Percentiles rank a stretch among this genome's conserved stretches.
Evolutionary conservation across 371 early-diverging fungal genomes (phyloP).

Genomic region (Rhizopus arrhizus): DNA sequence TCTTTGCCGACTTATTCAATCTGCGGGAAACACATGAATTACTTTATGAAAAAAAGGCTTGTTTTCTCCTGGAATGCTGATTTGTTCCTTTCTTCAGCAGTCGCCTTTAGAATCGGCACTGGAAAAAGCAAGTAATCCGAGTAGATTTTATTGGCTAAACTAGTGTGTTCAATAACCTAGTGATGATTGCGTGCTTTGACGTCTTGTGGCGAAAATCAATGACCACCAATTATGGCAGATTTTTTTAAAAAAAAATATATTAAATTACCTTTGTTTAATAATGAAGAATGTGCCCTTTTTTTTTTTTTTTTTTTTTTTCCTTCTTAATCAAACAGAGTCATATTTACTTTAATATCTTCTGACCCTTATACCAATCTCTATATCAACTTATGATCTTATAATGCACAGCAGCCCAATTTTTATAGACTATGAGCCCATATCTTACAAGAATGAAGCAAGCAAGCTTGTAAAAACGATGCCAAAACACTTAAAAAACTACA

Average conservation of each 20-base stretch:
- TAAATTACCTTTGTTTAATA: neutral
- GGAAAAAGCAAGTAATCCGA: too few relatives aligned
- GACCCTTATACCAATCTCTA: neutral
- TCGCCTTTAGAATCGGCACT: neutral
- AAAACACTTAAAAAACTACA: slow-evolving; percentile 14
- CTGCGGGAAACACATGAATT: too few relatives aligned
- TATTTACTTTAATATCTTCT: neutral
- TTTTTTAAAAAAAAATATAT: too few relatives aligned
- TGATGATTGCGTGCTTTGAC: slow-evolving; percentile 34
- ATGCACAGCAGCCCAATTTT: slow-evolving; percentile 21
- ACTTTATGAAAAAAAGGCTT: too few relatives aligned
- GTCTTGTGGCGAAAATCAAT: slow-evolving; percentile 31
- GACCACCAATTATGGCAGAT: slow-evolving; percentile 14
- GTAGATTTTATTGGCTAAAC: slow-evolving; percentile 15
- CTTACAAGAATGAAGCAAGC: slow-evolving; percentile 17
- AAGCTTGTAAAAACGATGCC: slow-evolving; percentile 14
- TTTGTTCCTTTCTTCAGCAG: too few relatives aligned
- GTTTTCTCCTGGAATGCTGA: too few relatives aligned
- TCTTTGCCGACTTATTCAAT: too few relatives aligned
- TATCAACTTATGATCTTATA: neutral
- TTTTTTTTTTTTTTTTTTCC: slow-evolving; percentile 6
- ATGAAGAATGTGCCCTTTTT: neutral
- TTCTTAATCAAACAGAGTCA: neutral
- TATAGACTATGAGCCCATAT: slow-evolving; percentile 23
- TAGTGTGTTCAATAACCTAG: slow-evolving; percentile 10